Conservation (phyloP, 148 eudicot species). For the Camellia japonica region DNA sequence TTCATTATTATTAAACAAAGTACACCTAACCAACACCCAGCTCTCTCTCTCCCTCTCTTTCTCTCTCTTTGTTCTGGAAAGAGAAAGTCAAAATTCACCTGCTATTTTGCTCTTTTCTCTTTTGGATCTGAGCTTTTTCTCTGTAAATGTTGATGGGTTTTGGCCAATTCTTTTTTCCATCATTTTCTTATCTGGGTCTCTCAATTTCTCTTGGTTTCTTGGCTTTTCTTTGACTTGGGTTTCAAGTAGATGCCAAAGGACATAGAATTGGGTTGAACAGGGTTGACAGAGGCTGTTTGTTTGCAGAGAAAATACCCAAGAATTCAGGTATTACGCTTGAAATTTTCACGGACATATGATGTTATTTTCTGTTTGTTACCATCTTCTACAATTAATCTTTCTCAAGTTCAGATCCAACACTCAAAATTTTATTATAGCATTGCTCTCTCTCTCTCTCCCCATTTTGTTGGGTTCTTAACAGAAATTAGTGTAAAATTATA, state of each 20-base stretch:
- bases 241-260: constrained; percentile 4
- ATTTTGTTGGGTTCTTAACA: constrained; percentile 1
- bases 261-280: constrained; percentile 18
- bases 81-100: constrained; percentile 21
- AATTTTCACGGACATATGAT: not conserved
- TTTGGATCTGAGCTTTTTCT: constrained; percentile 27
- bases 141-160: not conserved
- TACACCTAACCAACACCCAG: not conserved
- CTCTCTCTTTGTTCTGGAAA: not conserved
- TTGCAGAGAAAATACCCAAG: not conserved
- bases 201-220: not conserved
- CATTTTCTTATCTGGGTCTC: constrained; percentile 16
- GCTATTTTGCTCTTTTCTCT: constrained; percentile 11
- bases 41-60: not conserved
- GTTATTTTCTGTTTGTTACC: not conserved
- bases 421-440: not conserved
- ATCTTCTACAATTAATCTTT: not conserved
- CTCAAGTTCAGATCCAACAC: not conserved
- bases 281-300: constrained; percentile 10
- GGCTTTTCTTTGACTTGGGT: constrained; percentile 6
- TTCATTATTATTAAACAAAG: constrained; percentile 9
- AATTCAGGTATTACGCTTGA: constrained; percentile 15
- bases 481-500: not conserved
- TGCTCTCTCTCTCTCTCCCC: not conserved
- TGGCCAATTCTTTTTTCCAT: constrained; percentile 8